Base-by-base conservation (phyloP, 164 flowering plant genomes). In the Aristolochia fimbriata region DNA sequence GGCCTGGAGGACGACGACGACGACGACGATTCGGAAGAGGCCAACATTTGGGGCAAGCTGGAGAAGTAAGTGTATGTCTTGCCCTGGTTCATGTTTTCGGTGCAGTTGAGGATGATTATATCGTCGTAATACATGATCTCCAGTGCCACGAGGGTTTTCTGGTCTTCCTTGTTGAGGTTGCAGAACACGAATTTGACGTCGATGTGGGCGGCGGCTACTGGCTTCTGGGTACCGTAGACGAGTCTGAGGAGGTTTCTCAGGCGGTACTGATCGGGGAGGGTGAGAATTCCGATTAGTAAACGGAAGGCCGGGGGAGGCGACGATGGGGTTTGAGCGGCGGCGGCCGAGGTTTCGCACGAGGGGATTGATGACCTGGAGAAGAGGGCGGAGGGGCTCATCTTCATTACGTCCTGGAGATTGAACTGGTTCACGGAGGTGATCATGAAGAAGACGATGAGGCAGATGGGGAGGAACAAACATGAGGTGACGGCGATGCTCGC, bases 181-280 rank as follows among this genome's bases (percentile, higher is more conserved):
- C 98, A 92, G 57, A 92, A 83, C 19, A 92, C 87, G 49, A 92
- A 92, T 71, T 80, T 87, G 31, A 89, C 72, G 58, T 88, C 96
- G 2, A 87, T 70, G 59, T 68, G 65, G 8, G 77, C 84, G 0
- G 78, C 81, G 30, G 30, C 5, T 0, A 6, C 11, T 0, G 78
- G 68, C 0, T 69, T 56, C 52, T 88, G 96, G 0, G 79, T 79
- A 16, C 91, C 93, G 66, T 88, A 88, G 23, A 91, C 61, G 19
- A 83, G 68, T 11, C 98, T 86, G 47, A 88, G 83, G 64, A 88
- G 78, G 66, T 87, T 78, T 15, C 98, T 85, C 20, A 85, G 81
- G 0, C 75, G 70, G 76, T 87, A 87, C 19, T 76, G 81, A 51
- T 88, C 96, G 0, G 96, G 91, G 0, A 82, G 76, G 0, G 93